Percentiles rank a stretch among this genome's conserved stretches.
These are phyloP conservation scores for Trichocladium antarcticum DNA, from an alignment of 495 filamentous ascomycete species.

Conservation along the genomic window DNA sequence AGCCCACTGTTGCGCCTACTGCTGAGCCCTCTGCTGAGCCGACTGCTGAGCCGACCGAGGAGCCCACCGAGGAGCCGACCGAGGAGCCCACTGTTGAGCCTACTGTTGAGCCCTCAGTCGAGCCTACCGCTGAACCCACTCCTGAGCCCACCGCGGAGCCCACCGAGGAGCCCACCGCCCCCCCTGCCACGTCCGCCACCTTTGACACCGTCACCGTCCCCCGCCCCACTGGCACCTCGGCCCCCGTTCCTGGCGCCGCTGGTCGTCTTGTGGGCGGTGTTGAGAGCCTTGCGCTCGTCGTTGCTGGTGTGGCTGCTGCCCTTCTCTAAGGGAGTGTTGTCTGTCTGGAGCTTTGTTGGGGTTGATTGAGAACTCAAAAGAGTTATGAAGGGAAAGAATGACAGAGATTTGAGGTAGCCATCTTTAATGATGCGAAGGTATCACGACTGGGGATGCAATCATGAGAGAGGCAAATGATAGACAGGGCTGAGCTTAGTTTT, in stretches of 20 bases:
- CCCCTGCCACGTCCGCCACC: background rate
- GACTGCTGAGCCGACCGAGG: background rate
- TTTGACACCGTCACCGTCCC: conserved; percentile 8
- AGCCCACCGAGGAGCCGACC: background rate
- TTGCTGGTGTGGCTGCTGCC: conserved; percentile 14
- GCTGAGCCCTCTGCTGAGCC: conserved; percentile 16
- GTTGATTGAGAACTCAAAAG: background rate
- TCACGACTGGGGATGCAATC: too few relatives aligned
- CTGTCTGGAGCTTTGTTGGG: background rate
- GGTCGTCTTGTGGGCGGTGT: conserved; percentile 15
- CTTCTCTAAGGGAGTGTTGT: conserved; percentile 12
- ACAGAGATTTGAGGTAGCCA: too few relatives aligned
- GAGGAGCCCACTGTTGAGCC: background rate
- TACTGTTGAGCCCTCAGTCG: too few relatives aligned
- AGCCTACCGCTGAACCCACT: background rate
- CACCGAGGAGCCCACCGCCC: background rate
- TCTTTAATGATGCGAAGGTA: too few relatives aligned
- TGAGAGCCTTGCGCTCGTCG: conserved; percentile 11
- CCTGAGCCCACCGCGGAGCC: background rate
- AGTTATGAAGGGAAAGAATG: too few relatives aligned
- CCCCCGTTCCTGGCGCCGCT: conserved; percentile 15
- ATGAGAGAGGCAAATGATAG: too few relatives aligned
- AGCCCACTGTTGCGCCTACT: conserved; percentile 11
- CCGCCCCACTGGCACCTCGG: background rate
- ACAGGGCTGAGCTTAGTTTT: too few relatives aligned